A percentile compares a stretch with the other conserved stretches of the same genome.
phyloP scores from a whole-genome alignment of 371 early-diverging fungal genomes.

The Dipsacomyces acuminosporus region DNA sequence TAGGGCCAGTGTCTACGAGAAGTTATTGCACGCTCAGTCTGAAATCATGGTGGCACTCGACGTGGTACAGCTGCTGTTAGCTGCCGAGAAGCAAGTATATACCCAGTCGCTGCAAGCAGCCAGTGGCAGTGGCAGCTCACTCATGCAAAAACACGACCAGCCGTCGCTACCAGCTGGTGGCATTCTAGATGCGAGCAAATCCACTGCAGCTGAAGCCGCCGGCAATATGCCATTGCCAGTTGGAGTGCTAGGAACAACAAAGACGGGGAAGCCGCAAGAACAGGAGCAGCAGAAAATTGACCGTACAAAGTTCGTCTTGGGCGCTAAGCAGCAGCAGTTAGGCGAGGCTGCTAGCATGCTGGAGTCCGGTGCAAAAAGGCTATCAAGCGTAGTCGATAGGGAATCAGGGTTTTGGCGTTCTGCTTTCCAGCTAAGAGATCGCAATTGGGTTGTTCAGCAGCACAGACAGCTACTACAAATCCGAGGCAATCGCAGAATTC shows the following conservation, averaged over 20 bases:
- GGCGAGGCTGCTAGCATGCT: slow-evolving; percentile 58
- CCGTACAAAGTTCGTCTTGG: slow-evolving; percentile 58
- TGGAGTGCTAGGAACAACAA: slow-evolving; percentile 26
- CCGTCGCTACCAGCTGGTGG: background rate
- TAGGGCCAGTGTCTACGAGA: slow-evolving; percentile 31
- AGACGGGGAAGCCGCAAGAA: slow-evolving; percentile 55
- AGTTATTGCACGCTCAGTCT: slow-evolving; percentile 55
- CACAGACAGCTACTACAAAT: slow-evolving; percentile 14
- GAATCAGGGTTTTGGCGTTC: slow-evolving; percentile 67
- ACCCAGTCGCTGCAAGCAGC: slow-evolving; percentile 49
- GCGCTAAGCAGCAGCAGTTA: slow-evolving; percentile 65
- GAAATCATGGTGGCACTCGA: slow-evolving; percentile 71
- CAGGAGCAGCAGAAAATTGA: slow-evolving; percentile 52
- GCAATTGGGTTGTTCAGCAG: slow-evolving; percentile 64
- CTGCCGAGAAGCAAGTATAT: slow-evolving; percentile 24
- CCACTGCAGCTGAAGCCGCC: too few species aligned
- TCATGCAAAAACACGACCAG: slow-evolving; percentile 20
- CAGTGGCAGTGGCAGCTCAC: slow-evolving; percentile 32
- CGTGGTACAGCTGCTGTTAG: slow-evolving; percentile 62
- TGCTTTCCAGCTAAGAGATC: slow-evolving; percentile 57
- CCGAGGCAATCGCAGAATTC: background rate
- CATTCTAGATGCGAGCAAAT: too few species aligned
- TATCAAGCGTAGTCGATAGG: slow-evolving; percentile 51
- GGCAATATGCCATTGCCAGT: slow-evolving; percentile 21
- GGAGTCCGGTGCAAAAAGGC: slow-evolving; percentile 51